A percentile compares a stretch with the other conserved stretches of the same genome.
phyloP scores from a whole-genome alignment of 2,329 filamentous ascomycete genomes.

The Claviceps maximensis region DNA sequence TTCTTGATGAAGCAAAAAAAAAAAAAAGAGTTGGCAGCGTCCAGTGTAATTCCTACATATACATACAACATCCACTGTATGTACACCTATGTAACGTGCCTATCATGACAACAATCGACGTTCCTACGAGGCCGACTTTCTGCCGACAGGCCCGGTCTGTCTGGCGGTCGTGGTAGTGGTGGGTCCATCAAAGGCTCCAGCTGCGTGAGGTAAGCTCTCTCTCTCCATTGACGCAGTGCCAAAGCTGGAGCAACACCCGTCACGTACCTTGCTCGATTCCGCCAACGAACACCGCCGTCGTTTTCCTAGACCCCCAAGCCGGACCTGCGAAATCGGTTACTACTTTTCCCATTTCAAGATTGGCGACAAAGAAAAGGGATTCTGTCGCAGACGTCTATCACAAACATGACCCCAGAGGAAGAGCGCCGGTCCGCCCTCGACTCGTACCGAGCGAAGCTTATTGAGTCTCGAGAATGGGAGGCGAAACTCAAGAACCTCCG shows the following conservation, averaged over 20 bases:
- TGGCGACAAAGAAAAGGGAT: background rate
- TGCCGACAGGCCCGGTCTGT: constrained; percentile 11
- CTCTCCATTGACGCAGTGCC: constrained; percentile 1
- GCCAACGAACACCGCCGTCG: background rate
- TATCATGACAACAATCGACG: too few relatives aligned
- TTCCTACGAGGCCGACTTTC: constrained; percentile 17
- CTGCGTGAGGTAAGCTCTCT: constrained; percentile 28
- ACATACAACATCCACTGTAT: background rate
- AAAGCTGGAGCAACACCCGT: constrained; percentile 1
- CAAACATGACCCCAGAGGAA: constrained; percentile 38
- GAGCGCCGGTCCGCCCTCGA: constrained; percentile 58
- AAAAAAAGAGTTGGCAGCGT: background rate
- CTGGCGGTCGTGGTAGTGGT: constrained; percentile 1
- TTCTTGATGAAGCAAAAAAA: background rate
- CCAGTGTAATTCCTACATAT: background rate
- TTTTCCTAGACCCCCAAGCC: background rate
- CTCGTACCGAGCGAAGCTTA: constrained; percentile 66
- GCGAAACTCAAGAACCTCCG: constrained; percentile 90
- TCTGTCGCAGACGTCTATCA: background rate
- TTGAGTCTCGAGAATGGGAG: constrained; percentile 98
- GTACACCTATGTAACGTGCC: too few relatives aligned
- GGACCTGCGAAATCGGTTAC: background rate
- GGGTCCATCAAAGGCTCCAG: constrained; percentile 21
- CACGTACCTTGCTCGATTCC: background rate
- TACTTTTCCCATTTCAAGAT: background rate